Evolutionary conservation across 148 eudicot genomes (phyloP), one percentile per base, ranked within the genome.

Genomic region (Amaranthus hypochondriacus): DNA sequence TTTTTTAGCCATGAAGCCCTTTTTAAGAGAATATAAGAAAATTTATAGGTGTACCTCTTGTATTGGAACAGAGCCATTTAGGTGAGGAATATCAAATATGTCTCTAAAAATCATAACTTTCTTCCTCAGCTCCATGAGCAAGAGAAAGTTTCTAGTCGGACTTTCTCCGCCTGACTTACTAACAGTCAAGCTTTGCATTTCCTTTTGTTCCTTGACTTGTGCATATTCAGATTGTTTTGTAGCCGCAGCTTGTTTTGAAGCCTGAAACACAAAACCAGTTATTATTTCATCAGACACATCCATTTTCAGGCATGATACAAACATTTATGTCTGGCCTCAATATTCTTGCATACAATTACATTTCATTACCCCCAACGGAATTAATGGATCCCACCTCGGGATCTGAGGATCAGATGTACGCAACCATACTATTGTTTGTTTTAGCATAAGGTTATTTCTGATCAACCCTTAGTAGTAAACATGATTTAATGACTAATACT

Each of bases 31-130:
- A 7, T 3, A 50, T 10, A 28, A 28, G 48, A 55, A 15, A 48
- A 60, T 5, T 49, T 73, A 12, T 73, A 12, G 54, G 70, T 28
- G 54, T 80, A 96, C 99, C 88, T 92, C 91, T 49, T 84, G 83
- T 46, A 86, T 81, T 15, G 95, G 87, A 80, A 87, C 81, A 44
- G 97, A 90, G 51, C 84, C 87, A 54, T 54, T 71, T 15, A 89
- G 83, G 6, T 97, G 91, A 69, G 97, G 85, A 50, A 96, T 76
- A 80, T 96, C 99, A 48, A 92, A 84, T 39, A 92, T 83, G 75
- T 96, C 95, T 74, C 97, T 82, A 67, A 96, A 89, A 69, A 78
- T 77, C 71, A 81, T 81, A 76, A 92, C 79, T 73, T 90, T 92
- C 80, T 77, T 89, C 80, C 88, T 88, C 21, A 96, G 81, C 76